Base-by-base conservation (phyloP, 495 filamentous ascomycete genomes). In the Daldinia grandis region DNA sequence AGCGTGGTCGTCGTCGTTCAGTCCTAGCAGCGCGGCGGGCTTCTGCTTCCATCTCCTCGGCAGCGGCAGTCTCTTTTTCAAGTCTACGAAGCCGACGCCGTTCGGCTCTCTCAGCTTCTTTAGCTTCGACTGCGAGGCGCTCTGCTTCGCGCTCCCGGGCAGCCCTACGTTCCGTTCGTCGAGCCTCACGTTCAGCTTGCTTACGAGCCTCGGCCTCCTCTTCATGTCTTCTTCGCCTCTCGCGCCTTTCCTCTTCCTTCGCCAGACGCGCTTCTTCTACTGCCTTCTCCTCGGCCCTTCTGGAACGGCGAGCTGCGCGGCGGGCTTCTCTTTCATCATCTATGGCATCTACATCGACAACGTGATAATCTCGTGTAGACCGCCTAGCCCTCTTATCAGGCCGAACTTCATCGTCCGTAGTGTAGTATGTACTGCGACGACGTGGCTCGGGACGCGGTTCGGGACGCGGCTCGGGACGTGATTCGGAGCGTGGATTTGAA, bases 271-370 rank as follows among this genome's bases (percentile, higher is more conserved):
- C 77, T 25, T 86, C 83, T 57, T 86, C 85, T 17, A 82, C 83
- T 6, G 80, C 80, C 49, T 74, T 77, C 47, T 84, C 81, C 44
- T 85, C 83, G 4, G 78, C 79, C 33, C 78, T 79, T 35, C 78
- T 80, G n/a, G 81, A 80, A 49, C 81, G 83, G 27, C 85, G 80
- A 40, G 84, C 84, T 2, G 82, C 85, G 12, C 85, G 84, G 38
- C 84, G 83, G 9, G 83, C 85, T 66, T 88, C 86, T 17, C 83
- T 82, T 27, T 88, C 85, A 0, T 79, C 78, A 55, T 81, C 80
- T 4, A 74, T 68, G 0, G 76, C 69, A 28, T 79, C 78, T 33
- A 21, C 65, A 21, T 69, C 69, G 35, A 64, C 44, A 51, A 60
- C 71, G 27, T 64, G 71, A 47, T 68, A 65, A 53, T 72, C 69